A percentile compares a stretch with the other conserved stretches of the same genome.
Conservation (phyloP, 2,329 filamentous ascomycete species). For the Penicillium sp. region DNA sequence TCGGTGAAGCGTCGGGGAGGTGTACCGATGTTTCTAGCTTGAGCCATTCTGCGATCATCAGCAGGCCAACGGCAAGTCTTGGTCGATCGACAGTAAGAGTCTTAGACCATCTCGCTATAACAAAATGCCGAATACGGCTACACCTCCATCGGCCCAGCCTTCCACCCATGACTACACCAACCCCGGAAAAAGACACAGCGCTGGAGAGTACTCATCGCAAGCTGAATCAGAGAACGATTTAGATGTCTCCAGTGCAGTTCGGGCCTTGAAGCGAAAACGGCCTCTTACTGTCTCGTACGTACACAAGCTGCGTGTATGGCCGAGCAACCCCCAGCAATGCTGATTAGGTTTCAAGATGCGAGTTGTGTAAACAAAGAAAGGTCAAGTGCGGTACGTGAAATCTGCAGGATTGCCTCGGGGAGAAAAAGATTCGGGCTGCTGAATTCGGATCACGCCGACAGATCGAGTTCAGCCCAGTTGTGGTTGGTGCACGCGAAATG, state of each 20-base stretch:
- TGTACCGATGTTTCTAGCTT: not conserved
- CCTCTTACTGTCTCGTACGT: constrained; percentile 37
- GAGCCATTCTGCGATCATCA: constrained; percentile 3
- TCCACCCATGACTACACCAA: constrained; percentile 18
- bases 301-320: constrained; percentile 2
- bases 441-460: constrained; percentile 6
- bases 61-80: constrained; percentile 9
- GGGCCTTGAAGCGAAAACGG: constrained; percentile 33
- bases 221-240: constrained; percentile 31
- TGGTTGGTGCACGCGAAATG: constrained; percentile 65
- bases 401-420: not conserved
- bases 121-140: constrained; percentile 31
- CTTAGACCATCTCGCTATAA: constrained; percentile 23
- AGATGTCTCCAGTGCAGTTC: constrained; percentile 24
- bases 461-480: constrained; percentile 56
- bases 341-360: constrained; percentile 32
- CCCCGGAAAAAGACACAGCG: constrained; percentile 27
- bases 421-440: not conserved
- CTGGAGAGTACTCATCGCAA: constrained; percentile 32
- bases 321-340: not conserved
- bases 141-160: constrained; percentile 17
- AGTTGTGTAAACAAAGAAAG: constrained; percentile 42
- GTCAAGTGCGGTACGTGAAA: constrained; percentile 40
- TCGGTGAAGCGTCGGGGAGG: constrained; percentile 13
- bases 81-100: constrained; percentile 18